Conservation (phyloP, 139 green algal genomes). For the Chlorella sp. region DNA sequence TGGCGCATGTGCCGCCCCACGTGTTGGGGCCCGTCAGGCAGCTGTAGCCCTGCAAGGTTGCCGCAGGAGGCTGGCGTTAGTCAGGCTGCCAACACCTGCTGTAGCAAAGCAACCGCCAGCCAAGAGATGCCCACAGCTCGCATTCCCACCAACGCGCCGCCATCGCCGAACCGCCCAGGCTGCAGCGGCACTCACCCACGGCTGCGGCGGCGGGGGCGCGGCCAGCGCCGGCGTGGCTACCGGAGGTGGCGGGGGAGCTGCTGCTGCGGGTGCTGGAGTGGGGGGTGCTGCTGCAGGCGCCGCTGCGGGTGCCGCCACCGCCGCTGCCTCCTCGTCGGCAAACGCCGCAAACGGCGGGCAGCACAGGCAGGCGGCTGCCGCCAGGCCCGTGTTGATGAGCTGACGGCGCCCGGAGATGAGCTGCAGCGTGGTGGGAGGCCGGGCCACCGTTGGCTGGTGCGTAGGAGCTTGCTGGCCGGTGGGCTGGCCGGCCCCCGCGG, state of each 20-base stretch:
- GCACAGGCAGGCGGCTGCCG: constrained; percentile 18
- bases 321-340: constrained; percentile 5
- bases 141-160: too few relatives aligned
- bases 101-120: too few relatives aligned
- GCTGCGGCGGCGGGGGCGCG: constrained; percentile 1
- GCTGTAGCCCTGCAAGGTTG: constrained; percentile 20
- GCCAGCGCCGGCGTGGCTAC: not conserved
- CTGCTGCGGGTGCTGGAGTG: not conserved
- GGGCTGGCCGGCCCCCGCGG: not conserved
- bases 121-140: too few relatives aligned
- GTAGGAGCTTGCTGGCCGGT: not conserved
- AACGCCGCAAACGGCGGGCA: constrained; percentile 24
- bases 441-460: not conserved
- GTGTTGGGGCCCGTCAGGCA: constrained; percentile 16
- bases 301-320: not conserved
- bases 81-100: too few relatives aligned
- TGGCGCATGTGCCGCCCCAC: constrained; percentile 12
- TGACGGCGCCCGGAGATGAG: constrained; percentile 1
- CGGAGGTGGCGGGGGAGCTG: not conserved
- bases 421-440: not conserved
- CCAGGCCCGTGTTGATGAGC: constrained; percentile 3
- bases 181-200: not conserved
- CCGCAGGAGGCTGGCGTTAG: too few relatives aligned
- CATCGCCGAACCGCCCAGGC: too few relatives aligned
- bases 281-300: not conserved